Percentiles rank a stretch among this genome's conserved stretches.
Conservation (phyloP, 2,329 filamentous ascomycete genomes). For the Coniosporium tulheliwenetii region DNA sequence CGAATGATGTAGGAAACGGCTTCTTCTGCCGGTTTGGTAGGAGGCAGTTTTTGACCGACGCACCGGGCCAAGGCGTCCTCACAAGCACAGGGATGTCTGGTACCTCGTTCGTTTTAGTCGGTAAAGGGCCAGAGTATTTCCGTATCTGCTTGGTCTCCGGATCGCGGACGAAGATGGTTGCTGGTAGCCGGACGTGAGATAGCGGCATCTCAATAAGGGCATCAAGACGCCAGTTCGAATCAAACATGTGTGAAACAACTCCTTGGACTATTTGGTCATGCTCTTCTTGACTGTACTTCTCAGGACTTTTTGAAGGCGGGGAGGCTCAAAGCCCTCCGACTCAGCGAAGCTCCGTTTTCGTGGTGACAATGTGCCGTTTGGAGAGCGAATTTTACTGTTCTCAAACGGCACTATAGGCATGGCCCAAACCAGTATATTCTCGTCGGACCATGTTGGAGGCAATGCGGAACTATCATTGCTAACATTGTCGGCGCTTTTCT, state of each 20-base stretch:
- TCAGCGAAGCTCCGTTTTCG: conserved; percentile 20
- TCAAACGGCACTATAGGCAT: conserved; percentile 39
- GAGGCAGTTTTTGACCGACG: conserved; percentile 50
- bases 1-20: conserved; percentile 81
- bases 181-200: conserved; percentile 49
- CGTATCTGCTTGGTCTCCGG: conserved; percentile 45
- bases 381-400: neutral
- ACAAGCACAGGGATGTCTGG: conserved; percentile 58
- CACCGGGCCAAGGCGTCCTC: conserved; percentile 64
- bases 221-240: conserved; percentile 60
- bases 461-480: conserved; percentile 13
- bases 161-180: conserved; percentile 54
- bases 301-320: conserved; percentile 14
- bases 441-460: conserved; percentile 57
- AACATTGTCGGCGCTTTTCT: conserved; percentile 7
- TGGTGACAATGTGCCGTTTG: conserved; percentile 7
- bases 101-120: conserved; percentile 31
- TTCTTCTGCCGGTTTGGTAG: conserved; percentile 46
- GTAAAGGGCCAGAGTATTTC: conserved; percentile 53
- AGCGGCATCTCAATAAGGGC: conserved; percentile 51
- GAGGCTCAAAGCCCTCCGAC: conserved; percentile 14
- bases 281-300: conserved; percentile 26
- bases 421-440: conserved; percentile 71
- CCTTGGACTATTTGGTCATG: conserved; percentile 39
- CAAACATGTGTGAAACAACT: conserved; percentile 63